These are phyloP conservation scores for Hibiscus tridactylites DNA, from an alignment of 345 rosid genomes.

Conservation along the genomic window DNA sequence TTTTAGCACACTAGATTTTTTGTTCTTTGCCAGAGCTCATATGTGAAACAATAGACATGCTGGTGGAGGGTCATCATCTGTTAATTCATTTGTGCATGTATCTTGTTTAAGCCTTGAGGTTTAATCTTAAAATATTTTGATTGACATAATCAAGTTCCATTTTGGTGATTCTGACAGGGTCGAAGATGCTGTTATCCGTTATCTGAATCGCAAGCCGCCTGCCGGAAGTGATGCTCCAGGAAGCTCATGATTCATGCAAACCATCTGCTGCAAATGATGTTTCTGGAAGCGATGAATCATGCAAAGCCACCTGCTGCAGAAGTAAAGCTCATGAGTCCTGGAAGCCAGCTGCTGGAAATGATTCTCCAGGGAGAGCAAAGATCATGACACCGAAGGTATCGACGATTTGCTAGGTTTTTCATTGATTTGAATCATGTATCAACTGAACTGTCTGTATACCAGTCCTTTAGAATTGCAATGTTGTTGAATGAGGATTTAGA, in stretches of 20 bases:
- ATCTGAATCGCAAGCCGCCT: not conserved
- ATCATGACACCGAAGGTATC: not conserved
- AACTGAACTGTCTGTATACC: constrained; percentile 13
- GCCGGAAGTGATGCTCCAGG: not conserved
- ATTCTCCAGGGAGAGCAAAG: not conserved
- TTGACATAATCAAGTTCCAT: not conserved
- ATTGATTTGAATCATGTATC: constrained; percentile 4
- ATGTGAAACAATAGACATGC: not conserved
- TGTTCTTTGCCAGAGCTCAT: not conserved
- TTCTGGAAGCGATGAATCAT: no score
- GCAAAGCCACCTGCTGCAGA: no score
- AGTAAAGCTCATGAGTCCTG: no score
- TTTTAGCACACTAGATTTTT: not conserved
- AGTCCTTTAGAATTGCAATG: constrained; percentile 7
- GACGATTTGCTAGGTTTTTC: not conserved
- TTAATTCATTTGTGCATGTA: not conserved
- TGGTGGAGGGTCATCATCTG: not conserved
- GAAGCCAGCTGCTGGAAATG: not conserved
- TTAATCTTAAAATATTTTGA: not conserved
- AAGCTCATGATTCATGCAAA: not conserved
- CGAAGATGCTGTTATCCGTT: not conserved
- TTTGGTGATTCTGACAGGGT: not conserved
- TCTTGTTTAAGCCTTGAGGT: not conserved
- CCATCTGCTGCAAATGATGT: no score
- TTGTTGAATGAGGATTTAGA: constrained; percentile 1